Conservation (phyloP, 2,329 filamentous ascomycete genomes). For the Hypoxylon sp. region DNA sequence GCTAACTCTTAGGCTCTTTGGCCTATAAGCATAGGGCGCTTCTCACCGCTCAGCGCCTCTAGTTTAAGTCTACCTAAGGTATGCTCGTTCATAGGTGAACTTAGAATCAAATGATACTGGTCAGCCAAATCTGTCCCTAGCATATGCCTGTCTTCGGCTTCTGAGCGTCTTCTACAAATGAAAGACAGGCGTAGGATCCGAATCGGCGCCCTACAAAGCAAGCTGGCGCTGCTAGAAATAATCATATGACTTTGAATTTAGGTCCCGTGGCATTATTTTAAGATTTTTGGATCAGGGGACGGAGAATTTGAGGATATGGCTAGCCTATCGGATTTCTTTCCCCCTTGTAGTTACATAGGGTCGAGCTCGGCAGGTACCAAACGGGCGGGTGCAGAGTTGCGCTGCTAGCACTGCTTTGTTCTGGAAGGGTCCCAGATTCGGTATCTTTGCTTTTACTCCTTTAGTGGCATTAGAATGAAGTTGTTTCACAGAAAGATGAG, state of each 20-base stretch:
- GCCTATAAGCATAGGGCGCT: not conserved
- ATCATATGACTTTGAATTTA: conserved; percentile 35
- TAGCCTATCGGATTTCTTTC: conserved; percentile 42
- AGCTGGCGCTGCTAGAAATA: conserved; percentile 6
- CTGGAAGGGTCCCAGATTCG: conserved; percentile 31
- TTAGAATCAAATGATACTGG: conserved; percentile 13
- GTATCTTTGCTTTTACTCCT: conserved; percentile 5
- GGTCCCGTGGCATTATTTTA: conserved; percentile 31
- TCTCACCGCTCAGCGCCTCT: conserved; percentile 33
- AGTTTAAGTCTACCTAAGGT: not conserved
- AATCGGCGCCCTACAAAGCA: conserved; percentile 4
- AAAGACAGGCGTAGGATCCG: conserved; percentile 13
- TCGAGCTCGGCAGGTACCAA: conserved; percentile 32
- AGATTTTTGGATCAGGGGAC: conserved; percentile 13
- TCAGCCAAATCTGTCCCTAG: conserved; percentile 3
- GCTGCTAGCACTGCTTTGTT: conserved; percentile 26
- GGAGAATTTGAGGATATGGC: conserved; percentile 17
- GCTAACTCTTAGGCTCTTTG: conserved; percentile 8
- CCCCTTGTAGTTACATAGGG: conserved; percentile 26
- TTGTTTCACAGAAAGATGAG: conserved; percentile 12
- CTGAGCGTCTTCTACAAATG: conserved; percentile 9
- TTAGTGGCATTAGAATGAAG: conserved; percentile 3
- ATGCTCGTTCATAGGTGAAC: conserved; percentile 8
- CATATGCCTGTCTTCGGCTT: conserved; percentile 27
- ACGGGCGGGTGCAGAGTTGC: conserved; percentile 35